phyloP scores from a whole-genome alignment of 371 early-diverging fungal genomes.

The Chytridium lagenaria region DNA sequence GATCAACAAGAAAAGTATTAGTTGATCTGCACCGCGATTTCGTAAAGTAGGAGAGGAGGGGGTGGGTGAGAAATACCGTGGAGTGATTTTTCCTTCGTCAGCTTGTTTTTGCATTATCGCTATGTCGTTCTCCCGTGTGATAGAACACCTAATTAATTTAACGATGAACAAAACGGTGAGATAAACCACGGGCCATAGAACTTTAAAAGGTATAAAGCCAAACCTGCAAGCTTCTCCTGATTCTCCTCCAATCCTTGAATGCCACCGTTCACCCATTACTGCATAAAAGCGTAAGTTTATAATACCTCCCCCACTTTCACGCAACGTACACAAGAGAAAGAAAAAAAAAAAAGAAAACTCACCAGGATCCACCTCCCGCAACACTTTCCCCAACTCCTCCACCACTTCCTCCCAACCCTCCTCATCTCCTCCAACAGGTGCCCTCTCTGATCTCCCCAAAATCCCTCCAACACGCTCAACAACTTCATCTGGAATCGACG shows the following conservation, averaged over 20 bases:
- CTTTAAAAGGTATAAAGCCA: constrained; percentile 1
- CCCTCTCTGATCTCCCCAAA: not conserved
- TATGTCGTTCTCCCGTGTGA: constrained; percentile 76
- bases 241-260: constrained; percentile 87
- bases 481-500: constrained; percentile 21
- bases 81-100: constrained; percentile 17
- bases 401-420: not conserved
- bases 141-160: constrained; percentile 67
- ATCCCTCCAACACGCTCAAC: not conserved
- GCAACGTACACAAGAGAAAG: not conserved
- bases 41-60: constrained; percentile 2
- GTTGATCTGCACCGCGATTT: too few species aligned
- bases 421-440: not conserved
- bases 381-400: not conserved
- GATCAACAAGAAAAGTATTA: too few species aligned
- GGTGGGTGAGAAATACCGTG: not conserved
- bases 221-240: constrained; percentile 83
- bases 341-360: constrained; percentile 1
- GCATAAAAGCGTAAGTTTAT: not conserved
- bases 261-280: constrained; percentile 90
- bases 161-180: not conserved
- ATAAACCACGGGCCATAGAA: not conserved
- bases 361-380: constrained; percentile 70
- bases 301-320: too few species aligned
- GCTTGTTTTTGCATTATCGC: constrained; percentile 69